Evolutionary conservation across 306 rosid genomes (phyloP).

Genomic region (Malus sieversii): DNA sequence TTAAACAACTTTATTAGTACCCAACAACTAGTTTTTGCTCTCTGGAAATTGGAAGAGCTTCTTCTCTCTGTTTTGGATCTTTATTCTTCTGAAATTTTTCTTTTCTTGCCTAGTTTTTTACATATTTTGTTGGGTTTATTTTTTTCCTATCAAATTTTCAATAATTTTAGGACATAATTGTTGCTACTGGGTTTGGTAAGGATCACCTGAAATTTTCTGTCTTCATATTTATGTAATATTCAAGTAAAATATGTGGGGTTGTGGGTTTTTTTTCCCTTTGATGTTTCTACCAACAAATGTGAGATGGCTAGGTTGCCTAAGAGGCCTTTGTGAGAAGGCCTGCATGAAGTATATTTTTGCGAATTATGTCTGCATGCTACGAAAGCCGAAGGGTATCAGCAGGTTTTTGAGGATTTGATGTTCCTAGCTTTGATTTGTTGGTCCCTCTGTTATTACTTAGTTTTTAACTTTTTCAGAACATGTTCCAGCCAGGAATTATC

Average conservation of each 20-base stretch:
- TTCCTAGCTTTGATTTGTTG: too few species aligned
- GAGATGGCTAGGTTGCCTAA: neutral
- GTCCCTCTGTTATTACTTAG: neutral
- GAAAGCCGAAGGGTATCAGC: too few species aligned
- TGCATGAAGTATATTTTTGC: neutral
- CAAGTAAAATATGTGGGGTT: neutral
- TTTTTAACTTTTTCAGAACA: neutral
- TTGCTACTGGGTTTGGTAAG: neutral
- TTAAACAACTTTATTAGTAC: neutral
- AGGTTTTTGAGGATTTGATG: neutral
- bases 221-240: neutral
- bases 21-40: neutral
- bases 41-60: neutral
- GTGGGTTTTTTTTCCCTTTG: neutral
- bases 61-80: neutral
- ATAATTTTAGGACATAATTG: neutral
- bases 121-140: neutral
- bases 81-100: neutral
- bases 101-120: neutral
- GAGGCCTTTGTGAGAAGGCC: constrained; percentile 5
- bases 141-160: neutral
- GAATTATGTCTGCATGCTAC: neutral
- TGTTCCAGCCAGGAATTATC: neutral
- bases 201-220: neutral
- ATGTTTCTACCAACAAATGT: neutral